Conservation (phyloP, 148 eudicot genomes). For the Pouteria glomerata region DNA sequence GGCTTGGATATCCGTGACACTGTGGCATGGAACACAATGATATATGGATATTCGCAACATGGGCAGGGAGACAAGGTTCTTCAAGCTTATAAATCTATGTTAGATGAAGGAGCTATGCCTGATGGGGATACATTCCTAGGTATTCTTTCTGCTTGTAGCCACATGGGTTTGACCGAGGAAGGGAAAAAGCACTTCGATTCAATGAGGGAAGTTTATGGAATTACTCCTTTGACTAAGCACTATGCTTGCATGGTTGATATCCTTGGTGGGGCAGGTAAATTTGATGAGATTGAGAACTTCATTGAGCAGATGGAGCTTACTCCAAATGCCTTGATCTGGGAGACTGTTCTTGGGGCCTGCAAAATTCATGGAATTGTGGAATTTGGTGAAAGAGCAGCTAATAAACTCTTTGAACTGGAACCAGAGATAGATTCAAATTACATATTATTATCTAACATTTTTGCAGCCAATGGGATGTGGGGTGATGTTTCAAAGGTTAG, state of each 20-base stretch:
- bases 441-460: slow-evolving; percentile 34
- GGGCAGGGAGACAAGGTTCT: slow-evolving; percentile 35
- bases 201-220: slow-evolving; percentile 30
- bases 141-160: slow-evolving; percentile 48
- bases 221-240: slow-evolving; percentile 33
- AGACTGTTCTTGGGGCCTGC: slow-evolving; percentile 46
- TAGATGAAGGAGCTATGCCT: slow-evolving; percentile 25
- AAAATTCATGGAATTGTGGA: slow-evolving; percentile 35
- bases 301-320: slow-evolving; percentile 31
- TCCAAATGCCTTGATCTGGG: slow-evolving; percentile 36
- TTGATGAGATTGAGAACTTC: slow-evolving; percentile 33
- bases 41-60: slow-evolving; percentile 32
- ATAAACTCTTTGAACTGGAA: slow-evolving; percentile 31
- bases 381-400: slow-evolving; percentile 37
- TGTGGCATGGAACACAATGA: slow-evolving; percentile 43
- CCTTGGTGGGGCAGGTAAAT: slow-evolving; percentile 40
- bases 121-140: slow-evolving; percentile 41
- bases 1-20: slow-evolving; percentile 25
- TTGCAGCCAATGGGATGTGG: slow-evolving; percentile 41
- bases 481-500: slow-evolving; percentile 34
- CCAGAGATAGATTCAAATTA: slow-evolving; percentile 34
- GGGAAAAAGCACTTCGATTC: slow-evolving; percentile 31
- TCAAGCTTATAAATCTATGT: slow-evolving; percentile 29
- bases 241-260: slow-evolving; percentile 45
- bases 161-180: slow-evolving; percentile 36